Evolutionary conservation across 2,329 filamentous ascomycete species (phyloP), one percentile per base, ranked within the genome.

Genomic region (Stromatinia cepivora): DNA sequence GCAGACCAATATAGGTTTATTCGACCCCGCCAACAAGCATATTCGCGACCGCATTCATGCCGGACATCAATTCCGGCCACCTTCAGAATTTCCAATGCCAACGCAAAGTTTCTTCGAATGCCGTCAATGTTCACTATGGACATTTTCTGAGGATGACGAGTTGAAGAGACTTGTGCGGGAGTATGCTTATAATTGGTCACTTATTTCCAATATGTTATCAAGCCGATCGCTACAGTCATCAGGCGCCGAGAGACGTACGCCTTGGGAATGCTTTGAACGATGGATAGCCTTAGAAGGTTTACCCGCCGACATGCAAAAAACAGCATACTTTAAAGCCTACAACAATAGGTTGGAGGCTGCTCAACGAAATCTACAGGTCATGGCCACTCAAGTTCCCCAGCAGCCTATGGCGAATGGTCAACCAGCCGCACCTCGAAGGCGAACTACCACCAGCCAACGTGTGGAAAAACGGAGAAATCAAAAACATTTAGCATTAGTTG

Each of bases 191-290:
- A 99, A 99, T 76, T 99, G 95, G 95, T 96, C 93, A 4, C 84
- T 99, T 7, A 97, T 98, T 67, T 92, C 94, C 1, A 92, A 88
- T 74, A 90, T 94, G 70, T 82, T 98, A 66, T 86, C 88, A 1
- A 86, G 90, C 22, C 88, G 88, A 66, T 96, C 93, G 0, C 79
- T 89, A 20, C 96, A 93, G 77, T 86, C 88, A n/a, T 94, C 94
- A 28, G 93, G 92, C 1, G 89, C 93, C 15, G 94, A 98, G 78
- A 87, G 95, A 71, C 88, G 95, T 61, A 98, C 94, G 3, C 93
- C 94, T 0, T 99, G 95, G 95, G 95, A 99, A 81, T 99, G 95
- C 78, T 99, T 99, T 76, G 95, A 99, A 80, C 88, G 95, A 56
- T 99, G 94, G 94, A 91, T 97, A 67, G 90, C 92, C 74, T 83